These are phyloP conservation scores for Penicillium paneum DNA, from an alignment of 2,329 filamentous ascomycete genomes.

Conservation along the genomic window DNA sequence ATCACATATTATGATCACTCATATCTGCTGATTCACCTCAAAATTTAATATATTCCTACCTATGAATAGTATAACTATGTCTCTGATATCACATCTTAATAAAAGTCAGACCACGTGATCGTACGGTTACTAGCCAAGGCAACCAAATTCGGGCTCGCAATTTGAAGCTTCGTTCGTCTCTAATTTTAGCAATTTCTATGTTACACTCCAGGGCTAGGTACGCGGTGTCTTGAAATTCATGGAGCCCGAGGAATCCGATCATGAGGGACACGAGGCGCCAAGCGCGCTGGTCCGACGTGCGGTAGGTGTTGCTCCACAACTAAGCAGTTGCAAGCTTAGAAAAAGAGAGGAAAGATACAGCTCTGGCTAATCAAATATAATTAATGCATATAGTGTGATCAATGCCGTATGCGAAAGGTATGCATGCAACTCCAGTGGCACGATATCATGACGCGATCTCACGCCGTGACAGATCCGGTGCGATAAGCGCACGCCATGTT, in stretches of 20 bases:
- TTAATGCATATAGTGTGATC: slow-evolving; percentile 29
- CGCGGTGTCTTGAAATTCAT: slow-evolving; percentile 11
- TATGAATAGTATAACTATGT: no score
- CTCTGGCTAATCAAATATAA: not conserved
- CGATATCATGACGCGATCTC: not conserved
- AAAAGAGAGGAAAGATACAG: slow-evolving; percentile 1
- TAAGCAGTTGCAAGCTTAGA: not conserved
- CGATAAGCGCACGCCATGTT: slow-evolving; percentile 43
- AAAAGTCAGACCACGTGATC: slow-evolving; percentile 6
- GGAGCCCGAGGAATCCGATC: slow-evolving; percentile 32
- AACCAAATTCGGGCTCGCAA: not conserved
- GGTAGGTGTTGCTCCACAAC: slow-evolving; percentile 24
- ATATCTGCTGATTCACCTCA: not conserved
- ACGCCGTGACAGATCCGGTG: slow-evolving; percentile 37
- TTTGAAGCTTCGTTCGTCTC: not conserved
- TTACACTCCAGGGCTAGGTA: not conserved
- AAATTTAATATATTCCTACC: not conserved
- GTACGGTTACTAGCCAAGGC: not conserved
- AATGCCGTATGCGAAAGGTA: slow-evolving; percentile 37
- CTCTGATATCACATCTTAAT: no score
- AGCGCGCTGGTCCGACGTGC: slow-evolving; percentile 26
- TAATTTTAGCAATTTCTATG: not conserved
- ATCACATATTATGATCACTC: not conserved
- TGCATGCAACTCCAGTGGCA: not conserved
- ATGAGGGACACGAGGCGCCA: slow-evolving; percentile 21